Evolutionary conservation across 2,329 filamentous ascomycete species (phyloP), one percentile per base, ranked within the genome.

Genomic region (Talaromyces sp.): DNA sequence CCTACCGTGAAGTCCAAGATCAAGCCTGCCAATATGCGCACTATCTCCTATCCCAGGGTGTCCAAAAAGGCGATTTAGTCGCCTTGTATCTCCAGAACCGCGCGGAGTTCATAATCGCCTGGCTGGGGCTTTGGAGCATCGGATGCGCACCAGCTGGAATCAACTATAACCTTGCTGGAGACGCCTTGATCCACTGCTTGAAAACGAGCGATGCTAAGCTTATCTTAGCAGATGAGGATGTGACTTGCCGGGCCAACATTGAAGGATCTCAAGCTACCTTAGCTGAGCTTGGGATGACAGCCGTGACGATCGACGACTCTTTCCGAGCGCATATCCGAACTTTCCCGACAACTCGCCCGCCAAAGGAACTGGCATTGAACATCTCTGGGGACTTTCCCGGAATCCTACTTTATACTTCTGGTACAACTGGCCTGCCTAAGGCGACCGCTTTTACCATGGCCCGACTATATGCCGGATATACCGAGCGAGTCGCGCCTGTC

Each of bases 401-500:
- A 59, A 83, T 80, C 27, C 69, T 91, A 20, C 84, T 91, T 61
- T 91, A 90, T 68, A 92, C 89, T 1, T 86, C 85, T 56, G 88
- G 88, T 32, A 91, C 89, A 0, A 91, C 89, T 0, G 89, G 89
- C 2, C 70, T 89, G 58, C 88, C 89, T 10, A 92, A 92, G 69
- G 88, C 85, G 1, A 87, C 85, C 60, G 69, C 80, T 0, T 85
- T 89, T 60, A 82, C 82, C 16, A 78, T 81, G 8, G 70, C 75
- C 2, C 77, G 80, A 40, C 65, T 80, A 5, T 75, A 76, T 43
- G 64, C 60, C 0, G 58, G 77, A 8, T 70, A 73, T 2, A 61
- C 62, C 11, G 61, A 73, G 1, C 73, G 77, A 2, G 42, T 52
- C 6, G 66, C 72, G 16, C 58, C 65, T 5, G 61, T 72, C 43